These are phyloP conservation scores for Chondrostereum purpureum DNA, from an alignment of 1,284 basidiomycete species.

Conservation along the genomic window DNA sequence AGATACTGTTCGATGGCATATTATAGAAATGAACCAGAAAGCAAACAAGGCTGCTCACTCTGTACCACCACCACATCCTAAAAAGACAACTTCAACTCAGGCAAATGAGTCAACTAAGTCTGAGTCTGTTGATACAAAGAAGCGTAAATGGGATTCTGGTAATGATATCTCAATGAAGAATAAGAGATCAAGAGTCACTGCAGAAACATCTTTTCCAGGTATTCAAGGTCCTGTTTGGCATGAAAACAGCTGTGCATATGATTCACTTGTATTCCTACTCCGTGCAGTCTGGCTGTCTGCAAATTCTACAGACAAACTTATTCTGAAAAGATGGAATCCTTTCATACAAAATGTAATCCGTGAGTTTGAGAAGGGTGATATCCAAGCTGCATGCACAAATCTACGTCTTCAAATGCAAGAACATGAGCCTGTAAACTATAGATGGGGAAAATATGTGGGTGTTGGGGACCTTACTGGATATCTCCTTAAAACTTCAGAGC, in stretches of 20 bases:
- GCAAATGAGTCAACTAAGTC: neutral
- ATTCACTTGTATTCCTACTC: neutral
- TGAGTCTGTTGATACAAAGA: neutral
- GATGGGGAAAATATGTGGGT: too few relatives aligned
- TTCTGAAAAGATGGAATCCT: too few relatives aligned
- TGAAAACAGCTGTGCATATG: constrained; percentile 1
- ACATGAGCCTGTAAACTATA: too few relatives aligned
- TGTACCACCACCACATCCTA: too few relatives aligned
- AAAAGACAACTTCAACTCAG: neutral
- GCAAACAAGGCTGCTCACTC: neutral
- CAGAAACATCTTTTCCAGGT: neutral
- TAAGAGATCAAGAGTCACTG: neutral
- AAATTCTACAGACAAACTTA: too few relatives aligned
- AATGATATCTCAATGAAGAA: neutral
- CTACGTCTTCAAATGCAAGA: too few relatives aligned
- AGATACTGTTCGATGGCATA: neutral
- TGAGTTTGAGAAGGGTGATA: too few relatives aligned
- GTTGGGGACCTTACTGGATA: too few relatives aligned
- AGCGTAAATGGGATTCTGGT: neutral
- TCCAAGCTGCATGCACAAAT: too few relatives aligned
- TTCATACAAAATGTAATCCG: too few relatives aligned
- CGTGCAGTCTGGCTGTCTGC: neutral
- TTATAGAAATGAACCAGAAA: neutral
- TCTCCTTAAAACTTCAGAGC: too few relatives aligned
- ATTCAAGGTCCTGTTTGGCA: neutral